Conservation (phyloP, 2,329 filamentous ascomycete species). For the Alternaria gansuensis region DNA sequence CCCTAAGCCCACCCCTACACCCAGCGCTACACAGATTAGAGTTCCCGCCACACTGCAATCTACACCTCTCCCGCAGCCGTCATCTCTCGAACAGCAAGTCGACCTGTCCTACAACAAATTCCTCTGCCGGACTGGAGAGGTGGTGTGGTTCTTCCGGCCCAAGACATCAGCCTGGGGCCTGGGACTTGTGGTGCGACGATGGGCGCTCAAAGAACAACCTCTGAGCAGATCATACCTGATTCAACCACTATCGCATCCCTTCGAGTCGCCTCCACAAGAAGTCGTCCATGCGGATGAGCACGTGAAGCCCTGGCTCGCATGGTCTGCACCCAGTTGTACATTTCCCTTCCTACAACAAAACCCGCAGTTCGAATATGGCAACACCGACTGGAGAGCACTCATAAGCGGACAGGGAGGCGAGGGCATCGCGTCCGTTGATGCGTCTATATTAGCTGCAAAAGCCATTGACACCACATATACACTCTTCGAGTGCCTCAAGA, state of each 20-base stretch:
- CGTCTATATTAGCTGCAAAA: conserved; percentile 66
- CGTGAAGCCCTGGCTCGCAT: conserved; percentile 66
- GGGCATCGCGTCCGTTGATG: conserved; percentile 65
- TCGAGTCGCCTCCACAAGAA: conserved; percentile 51
- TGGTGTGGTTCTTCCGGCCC: conserved; percentile 65
- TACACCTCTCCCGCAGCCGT: conserved; percentile 53
- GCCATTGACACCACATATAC: conserved; percentile 65
- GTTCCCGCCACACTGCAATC: conserved; percentile 40
- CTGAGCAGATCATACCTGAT: conserved; percentile 53
- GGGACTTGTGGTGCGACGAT: conserved; percentile 61
- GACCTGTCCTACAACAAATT: conserved; percentile 60
- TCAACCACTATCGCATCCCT: conserved; percentile 61
- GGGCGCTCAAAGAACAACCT: conserved; percentile 47
- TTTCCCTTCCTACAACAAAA: conserved; percentile 56
- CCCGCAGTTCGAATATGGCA: conserved; percentile 56
- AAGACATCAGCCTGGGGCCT: conserved; percentile 61
- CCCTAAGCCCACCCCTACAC: conserved; percentile 4
- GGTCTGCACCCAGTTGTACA: conserved; percentile 64
- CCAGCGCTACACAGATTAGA: conserved; percentile 34
- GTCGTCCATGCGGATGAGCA: conserved; percentile 56
- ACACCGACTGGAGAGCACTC: conserved; percentile 61
- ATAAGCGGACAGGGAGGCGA: conserved; percentile 56
- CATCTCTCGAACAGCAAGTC: conserved; percentile 59
- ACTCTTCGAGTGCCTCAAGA: conserved; percentile 60
- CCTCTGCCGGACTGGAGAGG: conserved; percentile 63